These are phyloP conservation scores for Zymoseptoria pseudotritici DNA, from an alignment of 2,329 filamentous ascomycete species.

Conservation along the genomic window DNA sequence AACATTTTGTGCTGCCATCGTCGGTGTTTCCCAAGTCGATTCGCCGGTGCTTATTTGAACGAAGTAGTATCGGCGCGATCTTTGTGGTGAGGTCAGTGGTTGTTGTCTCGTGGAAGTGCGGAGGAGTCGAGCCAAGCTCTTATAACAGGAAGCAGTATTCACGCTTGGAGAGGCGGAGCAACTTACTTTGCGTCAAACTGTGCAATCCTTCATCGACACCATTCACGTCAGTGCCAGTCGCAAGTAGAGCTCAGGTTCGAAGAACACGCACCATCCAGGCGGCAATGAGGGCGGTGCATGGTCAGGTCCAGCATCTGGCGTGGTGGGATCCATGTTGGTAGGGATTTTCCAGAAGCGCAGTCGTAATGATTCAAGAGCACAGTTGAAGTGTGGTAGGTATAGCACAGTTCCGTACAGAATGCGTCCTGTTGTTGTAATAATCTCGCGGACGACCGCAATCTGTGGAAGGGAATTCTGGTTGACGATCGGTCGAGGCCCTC, in stretches of 20 bases:
- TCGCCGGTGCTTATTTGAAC: constrained; percentile 37
- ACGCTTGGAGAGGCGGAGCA: background rate
- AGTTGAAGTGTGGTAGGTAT: background rate
- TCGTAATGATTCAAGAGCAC: background rate
- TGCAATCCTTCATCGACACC: constrained; percentile 30
- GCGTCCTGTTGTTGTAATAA: background rate
- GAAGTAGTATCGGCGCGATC: constrained; percentile 37
- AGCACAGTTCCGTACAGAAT: background rate
- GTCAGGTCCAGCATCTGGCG: constrained; percentile 34
- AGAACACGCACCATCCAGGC: constrained; percentile 32
- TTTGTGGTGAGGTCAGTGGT: constrained; percentile 8
- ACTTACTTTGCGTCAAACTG: constrained; percentile 36
- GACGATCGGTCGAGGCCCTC: background rate
- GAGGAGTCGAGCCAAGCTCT: background rate
- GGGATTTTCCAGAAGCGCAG: background rate
- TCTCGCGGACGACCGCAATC: background rate
- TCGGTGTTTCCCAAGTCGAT: constrained; percentile 36
- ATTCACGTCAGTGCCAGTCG: constrained; percentile 29
- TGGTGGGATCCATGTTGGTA: constrained; percentile 21
- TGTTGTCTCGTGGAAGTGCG: background rate
- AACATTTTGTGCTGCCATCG: constrained; percentile 32
- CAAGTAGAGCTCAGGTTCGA: constrained; percentile 10
- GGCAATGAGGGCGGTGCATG: constrained; percentile 31
- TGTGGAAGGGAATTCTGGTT: background rate
- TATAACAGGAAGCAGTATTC: background rate